Base-by-base conservation (phyloP, 352 stramenopile species). In the Phytopythium sindhum region DNA sequence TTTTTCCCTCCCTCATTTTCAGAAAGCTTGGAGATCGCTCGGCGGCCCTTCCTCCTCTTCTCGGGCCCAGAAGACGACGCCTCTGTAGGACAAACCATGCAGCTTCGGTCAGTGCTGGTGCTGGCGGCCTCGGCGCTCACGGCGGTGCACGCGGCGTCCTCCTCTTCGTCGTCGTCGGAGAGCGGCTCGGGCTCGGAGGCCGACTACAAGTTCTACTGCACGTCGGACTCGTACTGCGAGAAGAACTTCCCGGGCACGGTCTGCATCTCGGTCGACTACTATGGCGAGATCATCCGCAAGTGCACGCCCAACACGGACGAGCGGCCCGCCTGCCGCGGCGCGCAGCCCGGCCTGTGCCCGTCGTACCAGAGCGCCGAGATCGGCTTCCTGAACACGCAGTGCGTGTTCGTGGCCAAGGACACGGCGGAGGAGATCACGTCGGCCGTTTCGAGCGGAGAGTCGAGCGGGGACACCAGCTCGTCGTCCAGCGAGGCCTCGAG, bases 331-430 rank as follows among this genome's bases (percentile, higher is more conserved):
- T 95, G 86, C 58, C 83, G 79, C 24, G 84, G 85, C 21, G 79
- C 74, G 6, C 74, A 86, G 60, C 80, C 84, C 2, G 86, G 86
- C 11, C 65, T 95, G 6, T 95, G 86, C 53, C 86, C 86, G 47
- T 92, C 86, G 14, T 95, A 84, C 69, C 86, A 95, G 68, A 85
- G 73, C 53, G 64, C 73, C 14, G 81, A 91, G 55, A 68, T 81
- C 37, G 75, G 82, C 41, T 93, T 90, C 70, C 52, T 95, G 17
- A 93, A 95, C 61, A 77, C 85, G 24, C 86, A 95, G 68, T 95
- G 86, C 57, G 73, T 95, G 4, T 91, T 95, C 31, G 82, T 91
- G 29, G 78, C 84, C 17, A 82, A 91, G 69, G 75, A 90, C 56
- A 70, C 60, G 23, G 17, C 75, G 23, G 64, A 48, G 8, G 50